Evolutionary conservation across 2,329 filamentous ascomycete genomes (phyloP), one percentile per base, ranked within the genome.

Genomic region (Huntiella omanensis): DNA sequence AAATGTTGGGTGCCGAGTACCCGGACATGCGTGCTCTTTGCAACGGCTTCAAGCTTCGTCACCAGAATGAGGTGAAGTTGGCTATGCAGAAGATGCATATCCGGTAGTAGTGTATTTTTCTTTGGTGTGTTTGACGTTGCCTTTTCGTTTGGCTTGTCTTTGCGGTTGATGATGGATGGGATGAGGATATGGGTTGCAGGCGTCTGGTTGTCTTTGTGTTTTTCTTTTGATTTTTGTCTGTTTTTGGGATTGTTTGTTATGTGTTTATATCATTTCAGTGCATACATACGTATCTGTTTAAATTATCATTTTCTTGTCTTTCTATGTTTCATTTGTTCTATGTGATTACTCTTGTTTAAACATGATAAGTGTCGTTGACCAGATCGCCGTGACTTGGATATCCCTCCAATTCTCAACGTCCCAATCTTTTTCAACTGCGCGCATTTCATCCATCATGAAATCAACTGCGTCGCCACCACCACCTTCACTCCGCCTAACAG

Each of bases 21-120:
- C 88, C 91, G 1, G 87, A 96, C 56, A 94, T 96, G 83, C 74
- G 81, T 54, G 85, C 86, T 42, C 67, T 98, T 52, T 94, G 88
- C 69, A 98, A 98, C 64, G 91, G 88, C 4, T 96, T 96, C 70
- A 96, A 96, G 70, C 63, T 88, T 57, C 69, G 87, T 46, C 86
- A 73, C 57, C 70, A 73, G 56, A 73, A 67, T 52, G 72, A 76
- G 59, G 67, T 86, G 50, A 82, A 78, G 60, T 69, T 80, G 70
- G 52, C 54, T 49, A 56, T 55, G 52, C 51, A 53, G 50, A 52
- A 51, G 48, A 39, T 50, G 36, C 43, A 47, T 42, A 50, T 50
- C 13, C 49, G 49, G 32, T 43, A 43, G 32, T 34, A 17, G 7
- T 28, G 28, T 19, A 10, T 8, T n/a, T 33, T n/a, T 15, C 8